Evolutionary conservation across 2,329 filamentous ascomycete genomes (phyloP), one percentile per base, ranked within the genome.

Genomic region (Alternaria gansuensis): DNA sequence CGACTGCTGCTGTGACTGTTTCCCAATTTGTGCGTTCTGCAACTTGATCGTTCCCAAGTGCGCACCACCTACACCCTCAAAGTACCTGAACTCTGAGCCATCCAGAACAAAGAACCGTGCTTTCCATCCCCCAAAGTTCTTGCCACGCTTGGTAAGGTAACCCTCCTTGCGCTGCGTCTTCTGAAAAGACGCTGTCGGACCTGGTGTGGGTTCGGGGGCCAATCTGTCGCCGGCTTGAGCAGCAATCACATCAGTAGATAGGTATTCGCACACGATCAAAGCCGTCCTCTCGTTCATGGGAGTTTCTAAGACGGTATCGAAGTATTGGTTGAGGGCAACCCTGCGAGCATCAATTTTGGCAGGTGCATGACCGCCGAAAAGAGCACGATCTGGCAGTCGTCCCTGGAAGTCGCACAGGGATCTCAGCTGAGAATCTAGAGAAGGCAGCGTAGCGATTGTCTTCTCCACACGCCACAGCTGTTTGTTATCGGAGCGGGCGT

Each of bases 91-190:
- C 57, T 89, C 83, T 5, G 89, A 85, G 9, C 88, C 88, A 67
- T 91, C 86, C 3, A 91, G 80, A 13, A 89, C 83, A 70, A 91
- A 91, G 70, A 87, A 90, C 57, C 88, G 82, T 10, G 93, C 93
- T 79, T 99, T 99, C 95, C 95, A 99, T 48, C 95, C 95, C 51
- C 95, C 95, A 79, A 99, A 99, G 72, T 98, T 98, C 83, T 99
- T 99, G 48, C 95, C 95, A 67, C 91, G 87, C 81, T 99, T 99
- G 2, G 95, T 98, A 49, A 99, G 81, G 77, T 98, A 99, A 8
- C 95, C 95, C 73, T 89, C 93, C 72, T 92, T 92, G 59, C 88
- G 84, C 8, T 90, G 87, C 87, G 5, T 87, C 51, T 72, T 75
- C 3, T 70, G 48, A 57, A 71, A 81, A 80, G 71, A 76, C 34